Percentiles rank a stretch among this genome's conserved stretches.
These are phyloP conservation scores for Waitea zeae DNA, from an alignment of 1,284 basidiomycete species.

Conservation along the genomic window DNA sequence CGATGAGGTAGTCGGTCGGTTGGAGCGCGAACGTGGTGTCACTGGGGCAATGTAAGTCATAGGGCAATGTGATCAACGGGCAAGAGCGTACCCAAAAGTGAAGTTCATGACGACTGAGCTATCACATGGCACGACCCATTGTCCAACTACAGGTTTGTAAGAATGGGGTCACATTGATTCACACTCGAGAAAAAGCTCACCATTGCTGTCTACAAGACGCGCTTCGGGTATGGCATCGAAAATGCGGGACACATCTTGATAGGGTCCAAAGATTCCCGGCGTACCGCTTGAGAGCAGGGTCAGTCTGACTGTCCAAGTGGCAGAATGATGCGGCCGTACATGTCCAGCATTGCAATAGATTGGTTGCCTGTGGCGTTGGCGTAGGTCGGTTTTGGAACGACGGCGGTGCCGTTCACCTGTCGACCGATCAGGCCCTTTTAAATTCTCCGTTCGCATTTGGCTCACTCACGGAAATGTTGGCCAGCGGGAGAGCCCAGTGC, in stretches of 20 bases:
- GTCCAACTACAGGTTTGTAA: constrained; percentile 27
- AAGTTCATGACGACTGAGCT: constrained; percentile 50
- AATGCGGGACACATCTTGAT: constrained; percentile 55
- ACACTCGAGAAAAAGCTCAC: too few relatives aligned
- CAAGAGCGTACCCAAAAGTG: constrained; percentile 43
- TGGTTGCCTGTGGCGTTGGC: constrained; percentile 31
- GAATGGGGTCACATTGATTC: too few relatives aligned
- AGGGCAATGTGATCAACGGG: not conserved
- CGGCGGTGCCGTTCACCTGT: constrained; percentile 41
- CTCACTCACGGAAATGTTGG: constrained; percentile 33
- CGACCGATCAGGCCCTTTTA: constrained; percentile 5
- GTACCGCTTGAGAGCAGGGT: constrained; percentile 38
- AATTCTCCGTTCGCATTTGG: constrained; percentile 1
- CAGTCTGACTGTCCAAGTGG: constrained; percentile 2
- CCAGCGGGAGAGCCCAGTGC: constrained; percentile 62
- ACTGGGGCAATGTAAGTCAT: constrained; percentile 15
- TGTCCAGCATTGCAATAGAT: constrained; percentile 63
- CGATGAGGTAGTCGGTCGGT: constrained; percentile 74
- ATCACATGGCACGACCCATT: constrained; percentile 74
- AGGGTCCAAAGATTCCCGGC: constrained; percentile 66
- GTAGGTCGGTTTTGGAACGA: constrained; percentile 53
- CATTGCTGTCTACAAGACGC: constrained; percentile 47
- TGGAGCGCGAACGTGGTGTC: constrained; percentile 44
- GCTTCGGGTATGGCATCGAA: constrained; percentile 47
- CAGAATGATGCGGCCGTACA: constrained; percentile 20